Evolutionary conservation across 2,329 filamentous ascomycete genomes (phyloP).

Genomic region (Apiospora pterosperma): DNA sequence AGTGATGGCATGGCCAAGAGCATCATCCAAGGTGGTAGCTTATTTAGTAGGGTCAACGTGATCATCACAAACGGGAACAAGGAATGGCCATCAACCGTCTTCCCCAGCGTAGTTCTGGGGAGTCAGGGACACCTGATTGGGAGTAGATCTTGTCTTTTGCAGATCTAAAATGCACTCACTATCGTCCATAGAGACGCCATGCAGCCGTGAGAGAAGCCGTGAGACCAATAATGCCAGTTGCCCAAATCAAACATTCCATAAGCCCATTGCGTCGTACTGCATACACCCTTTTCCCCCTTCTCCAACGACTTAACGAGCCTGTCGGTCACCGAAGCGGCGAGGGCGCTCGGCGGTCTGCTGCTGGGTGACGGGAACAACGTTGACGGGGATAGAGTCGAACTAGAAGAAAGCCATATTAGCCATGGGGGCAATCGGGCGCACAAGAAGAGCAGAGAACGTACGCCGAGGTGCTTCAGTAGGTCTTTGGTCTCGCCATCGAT

Average conservation of each 20-base stretch:
- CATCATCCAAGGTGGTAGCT: neutral
- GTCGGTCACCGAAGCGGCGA: slow-evolving; percentile 71
- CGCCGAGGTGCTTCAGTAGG: slow-evolving; percentile 95
- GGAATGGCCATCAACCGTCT: slow-evolving; percentile 88
- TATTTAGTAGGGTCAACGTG: neutral
- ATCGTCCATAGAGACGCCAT: slow-evolving; percentile 55
- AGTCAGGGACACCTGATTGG: slow-evolving; percentile 88
- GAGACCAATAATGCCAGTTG: slow-evolving; percentile 40
- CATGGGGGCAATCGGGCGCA: slow-evolving; percentile 25
- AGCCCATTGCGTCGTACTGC: slow-evolving; percentile 6
- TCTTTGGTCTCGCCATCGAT: slow-evolving; percentile 98
- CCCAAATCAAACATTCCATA: slow-evolving; percentile 31
- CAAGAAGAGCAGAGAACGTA: slow-evolving; percentile 54
- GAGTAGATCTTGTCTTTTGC: slow-evolving; percentile 54
- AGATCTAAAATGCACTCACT: slow-evolving; percentile 59
- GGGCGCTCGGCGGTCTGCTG: slow-evolving; percentile 79
- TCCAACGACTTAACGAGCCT: slow-evolving; percentile 21
- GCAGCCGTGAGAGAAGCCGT: slow-evolving; percentile 30
- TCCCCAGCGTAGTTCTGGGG: slow-evolving; percentile 54
- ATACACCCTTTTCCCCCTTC: neutral
- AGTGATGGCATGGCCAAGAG: neutral
- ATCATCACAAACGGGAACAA: neutral
- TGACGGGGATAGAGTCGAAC: slow-evolving; percentile 98
- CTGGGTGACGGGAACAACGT: slow-evolving; percentile 87
- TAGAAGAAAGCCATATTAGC: slow-evolving; percentile 36